Base-by-base conservation (phyloP, 2,329 filamentous ascomycete genomes). In the Huntiella savannae region DNA sequence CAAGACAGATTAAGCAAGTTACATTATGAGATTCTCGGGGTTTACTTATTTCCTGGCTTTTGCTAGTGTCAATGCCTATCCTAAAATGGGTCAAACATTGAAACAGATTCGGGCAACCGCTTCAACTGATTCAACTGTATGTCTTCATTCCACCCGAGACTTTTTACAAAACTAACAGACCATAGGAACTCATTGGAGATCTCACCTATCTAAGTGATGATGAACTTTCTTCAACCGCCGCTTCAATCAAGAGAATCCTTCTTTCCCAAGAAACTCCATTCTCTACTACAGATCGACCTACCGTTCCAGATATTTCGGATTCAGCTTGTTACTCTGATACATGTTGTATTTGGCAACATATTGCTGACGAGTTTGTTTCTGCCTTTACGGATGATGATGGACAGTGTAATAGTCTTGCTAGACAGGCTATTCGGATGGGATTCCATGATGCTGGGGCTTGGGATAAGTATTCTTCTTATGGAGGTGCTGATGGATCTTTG, bases 401-500 rank as follows among this genome's bases (percentile, higher is more conserved):
- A 1, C 57, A 62, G 1, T 69, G 66, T 51, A 68, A 63, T 45
- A 57, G 58, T 40, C 57, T 59, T 53, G 67, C 66, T 6, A 62
- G 67, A 6, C 59, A 55, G 40, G 63, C 66, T 10, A 58, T 69
- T 37, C 64, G 67, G 2, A 59, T 68, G 28, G 66, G 65, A 10
- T 69, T 69, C 54, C 66, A 69, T 50, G 67, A 69, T 50, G 63
- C 66, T 2, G 66, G 59, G 1, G 58, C 60, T 17, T 68, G 65
- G 64, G 62, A 62, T 34, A 61, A 60, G 43, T 51, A 53, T 5
- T 57, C 58, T 0, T 51, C 54, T 1, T 60, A 59, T 8, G 66
- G 65, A 11, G 66, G 67, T n/a, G 66, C 66, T 4, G 66, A 69
- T 43, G 67, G 66, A 1, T 64, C 61, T 16, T 58, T 69, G 39